phyloP scores from a whole-genome alignment of 345 rosid species.

The Melaleuca alternifolia region DNA sequence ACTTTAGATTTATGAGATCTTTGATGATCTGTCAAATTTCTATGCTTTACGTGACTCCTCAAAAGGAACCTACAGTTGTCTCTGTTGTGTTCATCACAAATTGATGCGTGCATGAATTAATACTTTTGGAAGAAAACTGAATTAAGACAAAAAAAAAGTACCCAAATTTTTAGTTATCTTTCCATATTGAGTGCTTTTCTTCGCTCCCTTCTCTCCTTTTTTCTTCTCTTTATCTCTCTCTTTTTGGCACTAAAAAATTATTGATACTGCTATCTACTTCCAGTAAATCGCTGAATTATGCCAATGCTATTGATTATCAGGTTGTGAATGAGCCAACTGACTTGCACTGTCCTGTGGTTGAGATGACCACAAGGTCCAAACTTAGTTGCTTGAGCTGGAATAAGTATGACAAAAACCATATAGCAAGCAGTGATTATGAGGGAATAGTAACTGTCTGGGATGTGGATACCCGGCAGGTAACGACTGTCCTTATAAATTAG shows the following conservation, averaged over 20 bases:
- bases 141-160: not conserved
- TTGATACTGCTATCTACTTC: not conserved
- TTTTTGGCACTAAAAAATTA: not conserved
- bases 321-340: slow-evolving; percentile 76
- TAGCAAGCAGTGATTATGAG: slow-evolving; percentile 98
- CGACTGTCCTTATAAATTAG: not conserved
- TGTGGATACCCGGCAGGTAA: slow-evolving; percentile 88
- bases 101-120: not conserved
- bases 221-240: not conserved
- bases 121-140: not conserved
- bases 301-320: slow-evolving; percentile 16
- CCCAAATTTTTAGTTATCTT: not conserved
- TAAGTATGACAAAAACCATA: slow-evolving; percentile 77
- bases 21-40: not conserved
- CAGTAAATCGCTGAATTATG: not conserved
- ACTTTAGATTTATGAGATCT: not conserved
- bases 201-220: not conserved
- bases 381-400: slow-evolving; percentile 99
- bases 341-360: slow-evolving; percentile 81
- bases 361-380: slow-evolving; percentile 94
- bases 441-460: slow-evolving; percentile 99
- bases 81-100: not conserved
- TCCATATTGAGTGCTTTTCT: not conserved
- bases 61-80: not conserved
- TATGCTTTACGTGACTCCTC: not conserved